phyloP scores from a whole-genome alignment of 345 rosid species.

The Clarkia xantiana region DNA sequence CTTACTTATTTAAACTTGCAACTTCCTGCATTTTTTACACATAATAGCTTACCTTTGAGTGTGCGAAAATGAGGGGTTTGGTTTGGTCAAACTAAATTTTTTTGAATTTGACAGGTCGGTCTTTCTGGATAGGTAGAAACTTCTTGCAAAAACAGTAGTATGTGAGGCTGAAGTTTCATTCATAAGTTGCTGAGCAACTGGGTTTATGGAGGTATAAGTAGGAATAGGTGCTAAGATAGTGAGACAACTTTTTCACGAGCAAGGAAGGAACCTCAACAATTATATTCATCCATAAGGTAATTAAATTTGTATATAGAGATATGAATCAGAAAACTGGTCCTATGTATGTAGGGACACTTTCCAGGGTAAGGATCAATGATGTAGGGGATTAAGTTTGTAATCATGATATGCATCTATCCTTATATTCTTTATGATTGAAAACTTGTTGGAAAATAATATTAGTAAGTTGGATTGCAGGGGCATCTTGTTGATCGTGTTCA shows the following conservation, averaged over 20 bases:
- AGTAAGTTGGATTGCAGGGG: no score
- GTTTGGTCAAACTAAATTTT: no score
- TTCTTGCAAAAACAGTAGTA: conserved; percentile 27
- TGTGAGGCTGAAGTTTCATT: conserved; percentile 31
- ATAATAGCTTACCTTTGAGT: no score
- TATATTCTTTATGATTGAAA: no score
- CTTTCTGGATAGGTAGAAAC: conserved; percentile 26
- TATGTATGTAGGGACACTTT: conserved; percentile 71
- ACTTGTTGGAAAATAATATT: no score
- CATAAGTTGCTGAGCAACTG: conserved; percentile 18
- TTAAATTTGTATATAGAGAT: not conserved
- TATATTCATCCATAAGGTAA: conserved; percentile 26
- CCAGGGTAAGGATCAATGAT: conserved; percentile 89
- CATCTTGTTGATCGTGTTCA: conserved; percentile 89
- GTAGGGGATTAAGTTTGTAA: conserved; percentile 88
- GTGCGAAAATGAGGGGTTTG: no score
- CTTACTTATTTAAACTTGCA: no score
- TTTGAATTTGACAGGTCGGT: not conserved
- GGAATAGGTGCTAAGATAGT: conserved; percentile 31
- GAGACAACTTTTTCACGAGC: conserved; percentile 27
- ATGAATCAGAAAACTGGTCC: conserved; percentile 48
- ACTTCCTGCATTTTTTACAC: no score
- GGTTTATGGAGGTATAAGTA: conserved; percentile 31
- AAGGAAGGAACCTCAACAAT: conserved; percentile 26
- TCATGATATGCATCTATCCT: no score